A percentile compares a stretch with the other conserved stretches of the same genome.
These are phyloP conservation scores for Schrenkiella parvula DNA, from an alignment of 345 rosid genomes.

Conservation along the genomic window DNA sequence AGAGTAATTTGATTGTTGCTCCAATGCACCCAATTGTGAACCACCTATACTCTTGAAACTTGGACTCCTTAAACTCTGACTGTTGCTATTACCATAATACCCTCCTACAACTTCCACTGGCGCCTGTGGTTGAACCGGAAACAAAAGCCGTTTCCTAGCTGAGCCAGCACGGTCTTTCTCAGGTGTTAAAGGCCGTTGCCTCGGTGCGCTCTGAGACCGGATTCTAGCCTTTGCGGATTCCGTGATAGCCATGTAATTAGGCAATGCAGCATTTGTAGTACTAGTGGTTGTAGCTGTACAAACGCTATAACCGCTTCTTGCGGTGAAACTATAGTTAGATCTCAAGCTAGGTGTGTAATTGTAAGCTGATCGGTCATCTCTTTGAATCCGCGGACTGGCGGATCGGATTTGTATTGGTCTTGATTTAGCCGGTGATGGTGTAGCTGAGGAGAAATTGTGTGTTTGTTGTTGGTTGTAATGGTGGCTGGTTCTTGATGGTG, in stretches of 20 bases:
- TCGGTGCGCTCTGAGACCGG: slow-evolving; percentile 75
- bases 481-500: slow-evolving; percentile 55
- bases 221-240: slow-evolving; percentile 79
- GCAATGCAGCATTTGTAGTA: slow-evolving; percentile 41
- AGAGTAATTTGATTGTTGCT: slow-evolving; percentile 70
- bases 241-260: slow-evolving; percentile 80
- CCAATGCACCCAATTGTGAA: slow-evolving; percentile 53
- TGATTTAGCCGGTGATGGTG: slow-evolving; percentile 69
- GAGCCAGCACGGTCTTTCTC: slow-evolving; percentile 60
- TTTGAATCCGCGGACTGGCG: slow-evolving; percentile 53
- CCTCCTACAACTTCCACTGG: slow-evolving; percentile 28
- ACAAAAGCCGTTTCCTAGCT: slow-evolving; percentile 61
- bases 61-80: slow-evolving; percentile 56
- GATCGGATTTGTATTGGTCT: slow-evolving; percentile 65
- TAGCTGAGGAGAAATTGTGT: slow-evolving; percentile 29
- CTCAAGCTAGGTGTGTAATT: slow-evolving; percentile 60
- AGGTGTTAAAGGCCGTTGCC: slow-evolving; percentile 66
- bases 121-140: slow-evolving; percentile 44
- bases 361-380: slow-evolving; percentile 39
- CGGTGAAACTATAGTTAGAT: slow-evolving; percentile 52
- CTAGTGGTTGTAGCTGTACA: slow-evolving; percentile 18
- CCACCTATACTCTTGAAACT: slow-evolving; percentile 59
- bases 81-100: not conserved
- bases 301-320: slow-evolving; percentile 36
- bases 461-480: slow-evolving; percentile 34